A percentile compares a stretch with the other conserved stretches of the same genome.
Evolutionary conservation across 139 green algal species (phyloP).

Genomic region (Diplosphaera chodatii): DNA sequence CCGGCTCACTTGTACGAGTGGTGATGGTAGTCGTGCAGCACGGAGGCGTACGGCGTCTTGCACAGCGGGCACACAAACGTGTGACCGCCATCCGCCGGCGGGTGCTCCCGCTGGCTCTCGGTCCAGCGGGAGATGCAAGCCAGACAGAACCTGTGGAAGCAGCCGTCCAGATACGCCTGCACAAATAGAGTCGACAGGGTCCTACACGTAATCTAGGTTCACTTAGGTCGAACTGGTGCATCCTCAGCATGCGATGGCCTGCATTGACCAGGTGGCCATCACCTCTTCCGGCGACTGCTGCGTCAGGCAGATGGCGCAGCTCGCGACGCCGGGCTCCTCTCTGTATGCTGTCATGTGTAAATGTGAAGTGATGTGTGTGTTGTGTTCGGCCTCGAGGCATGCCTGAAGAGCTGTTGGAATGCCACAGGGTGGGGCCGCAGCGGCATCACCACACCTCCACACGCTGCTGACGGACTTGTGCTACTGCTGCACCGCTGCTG

Average conservation of each 20-base stretch:
- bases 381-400: no score
- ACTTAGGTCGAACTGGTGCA: no score
- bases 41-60: constrained; percentile 8
- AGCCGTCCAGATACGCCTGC: constrained; percentile 23
- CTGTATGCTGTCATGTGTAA: background rate
- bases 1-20: constrained; percentile 9
- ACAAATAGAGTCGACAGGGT: no score
- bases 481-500: no score
- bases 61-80: constrained; percentile 24
- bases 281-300: background rate
- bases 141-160: constrained; percentile 26
- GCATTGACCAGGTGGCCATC: no score
- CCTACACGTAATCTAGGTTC: no score
- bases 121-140: constrained; percentile 20
- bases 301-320: background rate
- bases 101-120: constrained; percentile 3
- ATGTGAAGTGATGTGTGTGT: no score
- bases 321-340: background rate
- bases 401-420: no score
- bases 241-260: no score
- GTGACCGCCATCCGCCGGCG: background rate
- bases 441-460: no score
- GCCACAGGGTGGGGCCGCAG: no score
- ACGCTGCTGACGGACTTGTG: no score
- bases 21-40: constrained; percentile 19